Percentiles rank a stretch among this genome's conserved stretches.
phyloP scores from a whole-genome alignment of 2,329 filamentous ascomycete genomes.

The Colletotrichum melonis region DNA sequence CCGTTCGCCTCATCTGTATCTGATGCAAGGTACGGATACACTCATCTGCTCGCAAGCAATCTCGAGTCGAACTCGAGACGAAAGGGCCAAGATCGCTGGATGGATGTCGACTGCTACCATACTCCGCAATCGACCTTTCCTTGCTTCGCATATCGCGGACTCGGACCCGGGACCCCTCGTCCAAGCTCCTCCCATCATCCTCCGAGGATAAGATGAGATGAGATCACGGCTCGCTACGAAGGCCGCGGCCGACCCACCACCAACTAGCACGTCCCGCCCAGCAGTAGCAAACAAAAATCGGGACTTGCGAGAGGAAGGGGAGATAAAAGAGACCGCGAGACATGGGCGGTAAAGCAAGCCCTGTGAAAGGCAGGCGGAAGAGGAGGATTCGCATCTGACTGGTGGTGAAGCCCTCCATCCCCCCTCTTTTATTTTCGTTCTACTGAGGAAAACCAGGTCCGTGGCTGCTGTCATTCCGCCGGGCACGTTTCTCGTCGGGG shows the following conservation, averaged over 20 bases:
- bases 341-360: slow-evolving; percentile 51
- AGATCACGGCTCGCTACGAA: slow-evolving; percentile 34
- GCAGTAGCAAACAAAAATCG: slow-evolving; percentile 26
- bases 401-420: neutral
- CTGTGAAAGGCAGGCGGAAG: slow-evolving; percentile 49
- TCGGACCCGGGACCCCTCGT: neutral
- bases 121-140: slow-evolving; percentile 17
- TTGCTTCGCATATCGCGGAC: slow-evolving; percentile 29
- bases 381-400: slow-evolving; percentile 29
- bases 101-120: slow-evolving; percentile 5
- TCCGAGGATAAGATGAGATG: slow-evolving; percentile 30
- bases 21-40: slow-evolving; percentile 33
- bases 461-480: slow-evolving; percentile 10
- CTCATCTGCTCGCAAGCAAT: slow-evolving; percentile 4
- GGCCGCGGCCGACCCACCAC: slow-evolving; percentile 38
- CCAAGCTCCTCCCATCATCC: neutral
- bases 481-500: slow-evolving; percentile 22
- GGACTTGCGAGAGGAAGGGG: slow-evolving; percentile 1
- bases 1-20: slow-evolving; percentile 33
- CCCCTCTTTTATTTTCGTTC: slow-evolving; percentile 8
- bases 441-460: neutral
- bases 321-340: slow-evolving; percentile 33
- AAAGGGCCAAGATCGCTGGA: slow-evolving; percentile 21
- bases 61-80: slow-evolving; percentile 7
- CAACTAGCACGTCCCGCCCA: slow-evolving; percentile 22